phyloP scores from a whole-genome alignment of 805 yeast species.

The Saturnispora sekii region DNA sequence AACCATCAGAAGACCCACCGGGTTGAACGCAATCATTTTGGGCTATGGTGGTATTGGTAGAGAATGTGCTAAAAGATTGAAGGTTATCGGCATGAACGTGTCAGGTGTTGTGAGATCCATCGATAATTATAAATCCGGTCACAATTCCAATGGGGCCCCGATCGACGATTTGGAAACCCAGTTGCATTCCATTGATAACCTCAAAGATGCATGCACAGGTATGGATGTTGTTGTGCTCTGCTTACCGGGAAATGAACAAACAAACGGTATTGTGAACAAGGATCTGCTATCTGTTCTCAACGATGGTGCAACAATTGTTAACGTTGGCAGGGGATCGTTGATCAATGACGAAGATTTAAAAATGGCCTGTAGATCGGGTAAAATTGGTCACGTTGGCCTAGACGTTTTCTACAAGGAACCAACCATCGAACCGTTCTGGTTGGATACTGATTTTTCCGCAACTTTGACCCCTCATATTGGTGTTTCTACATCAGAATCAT shows the following conservation, averaged over 20 bases:
- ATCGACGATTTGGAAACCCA: constrained; percentile 33
- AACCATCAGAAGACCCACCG: constrained; percentile 16
- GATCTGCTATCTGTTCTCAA: constrained; percentile 37
- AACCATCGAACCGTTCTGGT: constrained; percentile 22
- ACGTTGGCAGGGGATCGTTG: constrained; percentile 67
- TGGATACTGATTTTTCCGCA: constrained; percentile 25
- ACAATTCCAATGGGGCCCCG: constrained; percentile 26
- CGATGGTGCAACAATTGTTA: constrained; percentile 52
- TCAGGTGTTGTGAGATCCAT: constrained; percentile 47
- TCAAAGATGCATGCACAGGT: constrained; percentile 29
- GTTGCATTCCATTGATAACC: constrained; percentile 34
- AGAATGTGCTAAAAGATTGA: constrained; percentile 47
- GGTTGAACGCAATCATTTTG: constrained; percentile 50
- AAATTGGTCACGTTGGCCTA: constrained; percentile 55
- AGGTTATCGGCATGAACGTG: constrained; percentile 54
- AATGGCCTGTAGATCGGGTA: constrained; percentile 48
- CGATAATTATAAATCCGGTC: constrained; percentile 19
- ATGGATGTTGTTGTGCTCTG: constrained; percentile 54
- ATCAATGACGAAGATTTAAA: constrained; percentile 60
- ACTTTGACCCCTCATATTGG: constrained; percentile 65
- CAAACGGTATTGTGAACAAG: constrained; percentile 44
- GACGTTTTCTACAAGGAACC: constrained; percentile 70
- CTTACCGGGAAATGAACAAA: constrained; percentile 54
- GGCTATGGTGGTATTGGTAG: constrained; percentile 76
- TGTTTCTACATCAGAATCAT: constrained; percentile 51